A percentile compares a stretch with the other conserved stretches of the same genome.
phyloP scores from a whole-genome alignment of 2,329 filamentous ascomycete species.

The Acephala macrosclerotiorum region DNA sequence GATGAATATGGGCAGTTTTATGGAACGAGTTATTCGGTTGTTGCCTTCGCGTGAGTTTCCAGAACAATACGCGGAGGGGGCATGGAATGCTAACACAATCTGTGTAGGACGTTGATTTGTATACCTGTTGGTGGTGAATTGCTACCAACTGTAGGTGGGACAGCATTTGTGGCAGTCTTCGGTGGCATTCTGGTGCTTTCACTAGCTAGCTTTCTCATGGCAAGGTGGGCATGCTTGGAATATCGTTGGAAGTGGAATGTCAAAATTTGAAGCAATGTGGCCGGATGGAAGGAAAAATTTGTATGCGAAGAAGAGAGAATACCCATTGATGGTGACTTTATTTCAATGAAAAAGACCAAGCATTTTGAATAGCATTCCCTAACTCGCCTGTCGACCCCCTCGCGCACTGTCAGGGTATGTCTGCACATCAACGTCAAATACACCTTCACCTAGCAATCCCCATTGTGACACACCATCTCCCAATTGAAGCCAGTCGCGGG shows the following conservation, averaged over 20 bases:
- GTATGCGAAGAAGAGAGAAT: not conserved
- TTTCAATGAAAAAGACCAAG: no score
- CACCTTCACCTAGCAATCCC: not conserved
- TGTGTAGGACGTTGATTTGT: constrained; percentile 36
- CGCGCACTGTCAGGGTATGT: no score
- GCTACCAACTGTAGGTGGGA: constrained; percentile 32
- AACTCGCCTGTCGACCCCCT: no score
- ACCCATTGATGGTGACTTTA: not conserved
- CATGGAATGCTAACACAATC: not conserved
- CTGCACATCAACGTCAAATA: not conserved
- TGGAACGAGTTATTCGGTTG: constrained; percentile 40
- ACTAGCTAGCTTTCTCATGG: constrained; percentile 37
- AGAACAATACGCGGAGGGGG: not conserved
- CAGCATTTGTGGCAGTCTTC: constrained; percentile 39
- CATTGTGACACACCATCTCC: constrained; percentile 29
- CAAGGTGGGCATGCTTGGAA: constrained; percentile 41
- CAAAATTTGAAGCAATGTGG: constrained; percentile 32
- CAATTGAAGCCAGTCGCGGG: constrained; percentile 29
- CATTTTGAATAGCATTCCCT: no score
- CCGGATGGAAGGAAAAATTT: not conserved
- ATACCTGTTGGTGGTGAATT: constrained; percentile 41
- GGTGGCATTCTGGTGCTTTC: constrained; percentile 38
- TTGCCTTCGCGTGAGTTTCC: constrained; percentile 42
- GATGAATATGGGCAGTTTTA: constrained; percentile 42
- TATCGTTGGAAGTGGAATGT: constrained; percentile 41